phyloP scores from a whole-genome alignment of 768 basidiomycete species.

The Psilocybe cyanescens region DNA sequence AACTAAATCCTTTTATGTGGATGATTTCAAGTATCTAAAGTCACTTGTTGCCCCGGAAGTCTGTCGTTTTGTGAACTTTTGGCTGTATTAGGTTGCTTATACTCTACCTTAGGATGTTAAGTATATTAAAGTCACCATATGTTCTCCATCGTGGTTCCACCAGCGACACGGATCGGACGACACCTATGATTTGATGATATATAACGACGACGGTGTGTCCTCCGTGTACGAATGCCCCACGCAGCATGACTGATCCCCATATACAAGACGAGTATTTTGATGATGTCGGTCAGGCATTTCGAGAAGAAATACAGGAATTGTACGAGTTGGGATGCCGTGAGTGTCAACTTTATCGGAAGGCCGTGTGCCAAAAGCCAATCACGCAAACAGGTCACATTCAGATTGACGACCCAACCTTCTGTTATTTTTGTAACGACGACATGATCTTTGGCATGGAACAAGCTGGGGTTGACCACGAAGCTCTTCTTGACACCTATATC shows the following conservation, averaged over 20 bases:
- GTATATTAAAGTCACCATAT: conserved; percentile 72
- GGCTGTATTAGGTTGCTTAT: not conserved
- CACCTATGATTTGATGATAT: conserved; percentile 61
- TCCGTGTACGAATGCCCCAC: not conserved
- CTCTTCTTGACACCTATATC: conserved; percentile 71
- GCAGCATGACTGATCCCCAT: not conserved
- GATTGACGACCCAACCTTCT: conserved; percentile 56
- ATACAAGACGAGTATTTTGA: conserved; percentile 52
- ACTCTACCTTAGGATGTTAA: conserved; percentile 53
- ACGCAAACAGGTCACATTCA: conserved; percentile 48
- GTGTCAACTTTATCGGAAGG: conserved; percentile 19
- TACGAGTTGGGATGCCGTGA: conserved; percentile 53
- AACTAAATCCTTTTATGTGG: conserved; percentile 61
- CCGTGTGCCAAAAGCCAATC: not conserved
- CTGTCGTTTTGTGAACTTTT: conserved; percentile 6
- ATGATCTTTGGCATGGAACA: conserved; percentile 58
- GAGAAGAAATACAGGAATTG: conserved; percentile 51
- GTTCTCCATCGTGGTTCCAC: conserved; percentile 75
- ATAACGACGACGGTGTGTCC: conserved; percentile 58
- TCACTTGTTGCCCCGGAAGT: conserved; percentile 59
- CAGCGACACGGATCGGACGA: conserved; percentile 63
- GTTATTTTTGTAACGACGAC: conserved; percentile 69
- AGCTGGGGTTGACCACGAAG: conserved; percentile 62
- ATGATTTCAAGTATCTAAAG: conserved; percentile 67
- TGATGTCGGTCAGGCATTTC: conserved; percentile 49